phyloP scores from a whole-genome alignment of 2,329 filamentous ascomycete genomes.

The Colletotrichum destructivum region DNA sequence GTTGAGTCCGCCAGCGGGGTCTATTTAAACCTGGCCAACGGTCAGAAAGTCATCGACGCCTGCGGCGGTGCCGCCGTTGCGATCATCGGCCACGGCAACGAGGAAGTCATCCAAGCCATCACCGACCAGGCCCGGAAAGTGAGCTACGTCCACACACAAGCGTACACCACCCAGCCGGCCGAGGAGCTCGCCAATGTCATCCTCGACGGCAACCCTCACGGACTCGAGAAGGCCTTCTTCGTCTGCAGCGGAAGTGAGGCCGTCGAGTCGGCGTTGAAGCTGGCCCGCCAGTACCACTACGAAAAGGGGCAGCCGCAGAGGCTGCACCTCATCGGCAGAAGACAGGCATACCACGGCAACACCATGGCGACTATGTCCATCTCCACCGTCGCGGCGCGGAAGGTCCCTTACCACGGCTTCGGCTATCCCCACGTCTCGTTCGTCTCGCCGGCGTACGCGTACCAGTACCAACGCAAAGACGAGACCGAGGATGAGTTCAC shows the following conservation, averaged over 20 bases:
- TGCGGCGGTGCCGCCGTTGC: constrained; percentile 55
- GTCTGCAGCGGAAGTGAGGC: constrained; percentile 52
- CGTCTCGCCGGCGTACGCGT: constrained; percentile 62
- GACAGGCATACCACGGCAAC: constrained; percentile 66
- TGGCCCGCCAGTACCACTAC: constrained; percentile 63
- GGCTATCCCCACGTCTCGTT: constrained; percentile 46
- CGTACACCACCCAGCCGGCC: constrained; percentile 61
- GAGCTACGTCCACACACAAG: constrained; percentile 49
- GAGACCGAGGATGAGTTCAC: constrained; percentile 60
- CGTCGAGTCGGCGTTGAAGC: constrained; percentile 63
- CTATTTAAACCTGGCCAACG: constrained; percentile 53
- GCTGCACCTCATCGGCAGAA: constrained; percentile 59
- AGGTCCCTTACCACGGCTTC: constrained; percentile 48
- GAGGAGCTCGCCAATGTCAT: constrained; percentile 49
- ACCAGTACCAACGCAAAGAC: constrained; percentile 50
- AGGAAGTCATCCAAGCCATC: constrained; percentile 49
- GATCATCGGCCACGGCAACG: constrained; percentile 50
- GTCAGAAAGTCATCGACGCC: constrained; percentile 53
- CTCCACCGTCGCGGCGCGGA: constrained; percentile 49
- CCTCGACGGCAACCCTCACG: constrained; percentile 35
- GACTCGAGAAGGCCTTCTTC: constrained; percentile 43
- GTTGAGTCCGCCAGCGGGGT: constrained; percentile 61
- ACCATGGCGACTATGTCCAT: constrained; percentile 63
- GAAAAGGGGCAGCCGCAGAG: constrained; percentile 56
- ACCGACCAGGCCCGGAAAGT: constrained; percentile 48